Percentiles rank a stretch among this genome's conserved stretches.
Conservation (phyloP, 495 filamentous ascomycete genomes). For the Aspergillus sparsus region DNA sequence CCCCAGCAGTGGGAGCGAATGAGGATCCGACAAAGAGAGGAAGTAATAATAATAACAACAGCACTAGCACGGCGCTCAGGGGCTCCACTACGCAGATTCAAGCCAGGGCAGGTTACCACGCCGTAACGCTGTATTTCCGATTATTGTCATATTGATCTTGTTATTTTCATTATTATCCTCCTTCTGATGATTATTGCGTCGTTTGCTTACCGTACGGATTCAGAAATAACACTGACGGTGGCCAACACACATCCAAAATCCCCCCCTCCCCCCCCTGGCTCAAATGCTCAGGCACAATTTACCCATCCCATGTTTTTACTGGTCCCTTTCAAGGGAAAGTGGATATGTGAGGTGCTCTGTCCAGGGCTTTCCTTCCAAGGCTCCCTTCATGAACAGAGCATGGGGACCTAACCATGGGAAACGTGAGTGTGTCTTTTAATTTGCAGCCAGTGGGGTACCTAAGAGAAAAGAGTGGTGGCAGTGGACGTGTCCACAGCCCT, state of each 20-base stretch:
- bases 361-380: too few species aligned
- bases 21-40: conserved; percentile 20
- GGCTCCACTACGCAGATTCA: conserved; percentile 18
- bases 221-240: too few species aligned
- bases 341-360: not conserved
- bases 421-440: conserved; percentile 5
- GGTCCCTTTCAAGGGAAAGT: not conserved
- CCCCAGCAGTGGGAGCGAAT: conserved; percentile 17
- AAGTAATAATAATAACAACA: conserved; percentile 14
- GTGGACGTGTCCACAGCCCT: conserved; percentile 16
- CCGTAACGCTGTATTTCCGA: not conserved
- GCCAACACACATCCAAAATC: not conserved
- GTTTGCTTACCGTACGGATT: not conserved
- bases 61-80: conserved; percentile 13
- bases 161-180: conserved; percentile 5
- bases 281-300: not conserved
- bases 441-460: conserved; percentile 8
- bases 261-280: not conserved
- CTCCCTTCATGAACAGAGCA: not conserved
- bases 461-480: not conserved
- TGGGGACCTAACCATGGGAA: conserved; percentile 10
- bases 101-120: conserved; percentile 13
- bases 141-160: not conserved
- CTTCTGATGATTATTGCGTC: not conserved
- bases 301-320: not conserved